Conservation (phyloP, 352 stramenopile species). For the Phytophthora fragariae region DNA sequence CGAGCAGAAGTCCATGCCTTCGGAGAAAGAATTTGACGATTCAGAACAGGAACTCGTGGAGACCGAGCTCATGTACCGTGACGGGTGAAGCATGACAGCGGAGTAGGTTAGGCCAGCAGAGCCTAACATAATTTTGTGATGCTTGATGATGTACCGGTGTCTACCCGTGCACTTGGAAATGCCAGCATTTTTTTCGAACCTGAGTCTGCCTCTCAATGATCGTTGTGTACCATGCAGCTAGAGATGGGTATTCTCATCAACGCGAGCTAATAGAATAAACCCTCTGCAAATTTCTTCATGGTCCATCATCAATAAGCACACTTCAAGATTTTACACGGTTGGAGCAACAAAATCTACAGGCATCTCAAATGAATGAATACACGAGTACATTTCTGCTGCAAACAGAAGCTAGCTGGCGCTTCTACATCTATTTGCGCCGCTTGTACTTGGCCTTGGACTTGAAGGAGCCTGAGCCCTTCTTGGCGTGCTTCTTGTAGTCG, state of each 20-base stretch:
- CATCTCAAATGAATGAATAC: slow-evolving; percentile 33
- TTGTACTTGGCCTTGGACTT: slow-evolving; percentile 93
- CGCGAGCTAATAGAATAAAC: too few relatives aligned
- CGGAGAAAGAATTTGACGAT: not conserved
- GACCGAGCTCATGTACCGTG: not conserved
- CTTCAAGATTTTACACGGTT: too few relatives aligned
- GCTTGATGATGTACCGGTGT: too few relatives aligned
- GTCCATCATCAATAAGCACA: too few relatives aligned
- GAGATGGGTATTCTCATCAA: too few relatives aligned
- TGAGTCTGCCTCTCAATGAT: too few relatives aligned
- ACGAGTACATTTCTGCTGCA: slow-evolving; percentile 34
- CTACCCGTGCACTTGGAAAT: too few relatives aligned
- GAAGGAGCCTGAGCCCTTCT: slow-evolving; percentile 87
- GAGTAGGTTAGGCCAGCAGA: not conserved
- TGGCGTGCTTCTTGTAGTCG: slow-evolving; percentile 90
- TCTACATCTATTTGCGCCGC: slow-evolving; percentile 71
- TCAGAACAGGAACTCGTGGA: not conserved
- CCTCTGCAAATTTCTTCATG: too few relatives aligned
- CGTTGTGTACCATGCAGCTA: too few relatives aligned
- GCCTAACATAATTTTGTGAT: too few relatives aligned
- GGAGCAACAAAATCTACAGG: too few relatives aligned
- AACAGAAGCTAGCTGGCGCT: slow-evolving; percentile 19
- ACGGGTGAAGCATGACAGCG: not conserved
- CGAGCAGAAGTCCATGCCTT: not conserved
- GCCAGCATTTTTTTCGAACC: too few relatives aligned